Evolutionary conservation across 1,284 basidiomycete species (phyloP), one percentile per base, ranked within the genome.

Genomic region (Phellopilus nigrolimitatus): DNA sequence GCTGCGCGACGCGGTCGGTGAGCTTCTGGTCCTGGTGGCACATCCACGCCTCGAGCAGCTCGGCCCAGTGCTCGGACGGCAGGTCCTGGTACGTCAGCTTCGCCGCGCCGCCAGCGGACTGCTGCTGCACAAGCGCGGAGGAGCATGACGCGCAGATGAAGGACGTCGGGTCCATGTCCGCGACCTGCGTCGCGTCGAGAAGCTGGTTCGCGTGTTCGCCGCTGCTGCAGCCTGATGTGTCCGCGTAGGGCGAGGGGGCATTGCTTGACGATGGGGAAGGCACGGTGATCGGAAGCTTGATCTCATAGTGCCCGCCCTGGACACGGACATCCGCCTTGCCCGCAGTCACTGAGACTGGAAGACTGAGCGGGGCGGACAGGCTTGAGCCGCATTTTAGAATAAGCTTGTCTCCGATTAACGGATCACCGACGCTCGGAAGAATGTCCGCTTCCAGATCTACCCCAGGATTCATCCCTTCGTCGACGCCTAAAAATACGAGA

Each of bases 11-110:
- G 13, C 84, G 76, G 21, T 85, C 83, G 51, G 86, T 78, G 42
- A 94, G 70, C 27, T 78, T 80, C 68, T 95, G 93, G 63, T 97
- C 93, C 17, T 83, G 69, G 67, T 98, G 95, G 63, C 95, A 98
- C 90, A 99, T 95, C 95, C 95, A 98, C 2, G 92, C 88, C 55
- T 98, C 95, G 19, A 98, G 82, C 34, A 98, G 81, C 66, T 99
- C 95, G 53, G 93, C 88, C 95, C 95, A 99, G 61, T 97, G 85
- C 63, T 97, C 92, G 1, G 90, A 94, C 1, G 95, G 95, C 5
- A 99, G 72, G 61, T 97, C 93, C 45, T 83, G 79, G 66, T 90
- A 97, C 25, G 63, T 66, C 7, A 57, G 58, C 13, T 79, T 64
- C 38, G 68, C 71, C 6, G 74, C 66, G 0, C 6, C 31, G 9